Conservation (phyloP, 306 rosid species). For the Citrullus mucosospermus region DNA sequence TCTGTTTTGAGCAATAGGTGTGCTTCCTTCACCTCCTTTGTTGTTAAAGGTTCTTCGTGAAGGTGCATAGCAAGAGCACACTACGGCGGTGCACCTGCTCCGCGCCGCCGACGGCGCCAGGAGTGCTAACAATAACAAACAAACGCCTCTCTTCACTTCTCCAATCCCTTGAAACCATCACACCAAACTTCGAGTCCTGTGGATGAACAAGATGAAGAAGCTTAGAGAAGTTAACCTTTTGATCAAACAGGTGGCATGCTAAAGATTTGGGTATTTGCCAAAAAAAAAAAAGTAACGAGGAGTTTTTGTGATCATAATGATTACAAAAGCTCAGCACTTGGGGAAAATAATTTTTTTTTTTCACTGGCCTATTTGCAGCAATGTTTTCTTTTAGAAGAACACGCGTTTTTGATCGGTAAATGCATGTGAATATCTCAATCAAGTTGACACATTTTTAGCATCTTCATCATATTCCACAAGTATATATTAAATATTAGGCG, state of each 20-base stretch:
- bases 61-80: slow-evolving; percentile 32
- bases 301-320: background rate
- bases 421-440: too few relatives aligned
- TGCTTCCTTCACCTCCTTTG: slow-evolving; percentile 6
- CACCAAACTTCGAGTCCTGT: background rate
- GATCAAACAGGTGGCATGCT: background rate
- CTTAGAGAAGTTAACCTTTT: background rate
- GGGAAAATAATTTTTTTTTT: too few relatives aligned
- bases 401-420: fast-evolving
- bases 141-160: slow-evolving; percentile 3
- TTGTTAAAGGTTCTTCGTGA: slow-evolving; percentile 8
- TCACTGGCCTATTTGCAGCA: too few relatives aligned
- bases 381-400: too few relatives aligned
- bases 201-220: background rate
- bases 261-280: background rate
- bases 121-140: slow-evolving; percentile 9
- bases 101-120: slow-evolving; percentile 26
- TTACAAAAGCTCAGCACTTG: background rate
- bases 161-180: slow-evolving; percentile 2
- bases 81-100: slow-evolving; percentile 31
- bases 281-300: background rate
- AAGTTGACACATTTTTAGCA: too few relatives aligned
- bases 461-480: too few relatives aligned
- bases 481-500: too few relatives aligned
- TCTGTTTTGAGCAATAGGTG: too few relatives aligned